Evolutionary conservation across 1,284 basidiomycete genomes (phyloP), one percentile per base, ranked within the genome.

Genomic region (Cronartium quercuum): DNA sequence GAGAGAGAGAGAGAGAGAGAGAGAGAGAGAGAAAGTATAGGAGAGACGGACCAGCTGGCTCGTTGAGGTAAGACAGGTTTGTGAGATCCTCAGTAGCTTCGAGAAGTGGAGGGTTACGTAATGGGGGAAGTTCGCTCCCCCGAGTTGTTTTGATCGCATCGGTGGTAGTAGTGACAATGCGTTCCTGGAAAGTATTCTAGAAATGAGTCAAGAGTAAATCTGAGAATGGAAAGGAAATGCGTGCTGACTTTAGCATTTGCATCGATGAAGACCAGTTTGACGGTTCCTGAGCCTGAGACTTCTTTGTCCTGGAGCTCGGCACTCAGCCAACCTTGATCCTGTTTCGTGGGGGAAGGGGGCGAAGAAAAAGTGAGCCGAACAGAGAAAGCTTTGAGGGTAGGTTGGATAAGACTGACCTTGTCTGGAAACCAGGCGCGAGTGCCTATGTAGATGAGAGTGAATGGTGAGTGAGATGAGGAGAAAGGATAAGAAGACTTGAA

Each of bases 21-120:
- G 55, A 58, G 21, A 4, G 9, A 13, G 51, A 40, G 18, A 21
- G 51, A 47, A 51, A 44, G 42, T 24, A 29, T 18, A 44, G 29
- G 15, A 24, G 55, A 76, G 2, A 81, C 86, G 76, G 78, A 94
- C 94, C 94, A 80, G 91, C 92, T 63, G 95, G 95, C 82, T 99
- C 96, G 81, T 98, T 98, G 79, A 99, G 86, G 85, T 98, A 94
- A 75, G 93, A 96, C 80, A 99, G 87, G 76, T 94, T 96, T 64
- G 96, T 95, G 81, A 99, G 86, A 85, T 99, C 95, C 84, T 99
- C 95, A 47, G 94, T 92, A 37, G 92, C 94, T 84, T 98, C 95
- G 76, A 98, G 85, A 73, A 97, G 84, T 47, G 95, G 96, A 34
- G 96, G 96, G 83, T 98, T 98, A 78, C 95, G 90, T 79, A 99